Percentiles rank a stretch among this genome's conserved stretches.
Evolutionary conservation across 257 asterid species (phyloP).

Genomic region (Datura wrightii): DNA sequence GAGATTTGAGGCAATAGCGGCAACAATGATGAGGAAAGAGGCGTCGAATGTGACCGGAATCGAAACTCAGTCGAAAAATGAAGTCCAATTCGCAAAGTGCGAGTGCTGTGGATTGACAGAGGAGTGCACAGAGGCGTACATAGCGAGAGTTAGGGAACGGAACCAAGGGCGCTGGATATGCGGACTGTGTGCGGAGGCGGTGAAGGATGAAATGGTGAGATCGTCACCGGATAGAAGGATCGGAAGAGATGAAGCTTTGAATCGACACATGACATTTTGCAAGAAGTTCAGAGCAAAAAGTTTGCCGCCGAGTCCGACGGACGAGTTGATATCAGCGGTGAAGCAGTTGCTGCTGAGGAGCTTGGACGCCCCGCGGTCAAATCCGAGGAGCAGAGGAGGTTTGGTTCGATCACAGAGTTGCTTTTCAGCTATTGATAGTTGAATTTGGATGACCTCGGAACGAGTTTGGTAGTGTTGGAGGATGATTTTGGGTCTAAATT

Average conservation of each 20-base stretch:
- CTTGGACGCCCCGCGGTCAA: slow-evolving; percentile 71
- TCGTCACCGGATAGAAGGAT: slow-evolving; percentile 47
- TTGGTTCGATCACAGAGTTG: slow-evolving; percentile 56
- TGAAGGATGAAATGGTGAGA: slow-evolving; percentile 71
- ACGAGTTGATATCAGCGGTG: slow-evolving; percentile 67
- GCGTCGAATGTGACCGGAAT: neutral
- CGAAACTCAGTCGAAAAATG: slow-evolving; percentile 39
- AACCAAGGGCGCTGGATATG: slow-evolving; percentile 83
- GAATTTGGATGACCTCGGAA: neutral
- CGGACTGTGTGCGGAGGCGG: slow-evolving; percentile 90
- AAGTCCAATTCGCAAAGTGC: slow-evolving; percentile 61
- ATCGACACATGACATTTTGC: slow-evolving; percentile 76
- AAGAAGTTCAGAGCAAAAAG: slow-evolving; percentile 56
- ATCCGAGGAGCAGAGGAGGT: slow-evolving; percentile 48
- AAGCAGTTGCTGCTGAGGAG: slow-evolving; percentile 74
- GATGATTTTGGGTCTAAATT: neutral
- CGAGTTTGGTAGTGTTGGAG: neutral
- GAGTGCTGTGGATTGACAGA: slow-evolving; percentile 87
- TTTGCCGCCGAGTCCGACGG: slow-evolving; percentile 64
- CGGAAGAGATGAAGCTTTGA: slow-evolving; percentile 71
- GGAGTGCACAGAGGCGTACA: slow-evolving; percentile 80
- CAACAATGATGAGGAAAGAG: slow-evolving; percentile 25
- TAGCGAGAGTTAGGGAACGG: slow-evolving; percentile 56
- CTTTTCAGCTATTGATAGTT: slow-evolving; percentile 52
- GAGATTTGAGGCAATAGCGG: slow-evolving; percentile 14